These are phyloP conservation scores for Mortierella sp. DNA, from an alignment of 371 early-diverging fungal genomes.

Conservation along the genomic window DNA sequence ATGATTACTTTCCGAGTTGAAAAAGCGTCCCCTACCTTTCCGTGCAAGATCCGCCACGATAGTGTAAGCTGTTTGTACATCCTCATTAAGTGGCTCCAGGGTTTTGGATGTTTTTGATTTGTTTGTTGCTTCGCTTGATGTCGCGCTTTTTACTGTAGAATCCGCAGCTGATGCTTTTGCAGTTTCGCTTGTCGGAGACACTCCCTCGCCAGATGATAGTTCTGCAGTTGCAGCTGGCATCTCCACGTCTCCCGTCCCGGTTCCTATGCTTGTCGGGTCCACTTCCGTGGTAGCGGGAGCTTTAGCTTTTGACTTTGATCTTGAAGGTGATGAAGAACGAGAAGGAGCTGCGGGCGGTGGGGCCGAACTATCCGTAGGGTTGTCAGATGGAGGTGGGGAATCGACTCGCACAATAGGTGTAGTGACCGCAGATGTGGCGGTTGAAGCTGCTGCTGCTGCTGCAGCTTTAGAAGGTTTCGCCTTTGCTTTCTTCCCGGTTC, in stretches of 20 bases:
- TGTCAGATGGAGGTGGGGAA: slow-evolving; percentile 30
- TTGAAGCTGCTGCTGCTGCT: not conserved
- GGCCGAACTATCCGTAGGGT: not conserved
- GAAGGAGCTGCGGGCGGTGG: slow-evolving; percentile 19
- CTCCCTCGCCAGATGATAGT: too few relatives aligned
- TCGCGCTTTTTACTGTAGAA: not conserved
- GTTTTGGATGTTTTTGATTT: slow-evolving; percentile 14
- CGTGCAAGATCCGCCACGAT: slow-evolving; percentile 29
- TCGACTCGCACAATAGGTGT: slow-evolving; percentile 36
- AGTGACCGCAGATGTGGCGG: not conserved
- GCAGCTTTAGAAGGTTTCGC: slow-evolving; percentile 27
- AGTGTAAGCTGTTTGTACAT: slow-evolving; percentile 20
- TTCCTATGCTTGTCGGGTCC: not conserved
- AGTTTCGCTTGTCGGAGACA: not conserved
- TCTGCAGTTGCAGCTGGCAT: not conserved
- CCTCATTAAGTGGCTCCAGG: slow-evolving; percentile 26
- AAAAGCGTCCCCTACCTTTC: slow-evolving; percentile 18
- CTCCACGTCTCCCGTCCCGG: not conserved
- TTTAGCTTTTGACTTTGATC: slow-evolving; percentile 22
- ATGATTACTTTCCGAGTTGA: too few relatives aligned
- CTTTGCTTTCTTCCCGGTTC: slow-evolving; percentile 26
- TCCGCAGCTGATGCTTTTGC: too few relatives aligned
- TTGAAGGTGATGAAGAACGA: slow-evolving; percentile 28
- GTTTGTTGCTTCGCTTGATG: too few relatives aligned
- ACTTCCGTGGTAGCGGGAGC: not conserved